Base-by-base conservation (phyloP, 495 filamentous ascomycete species). In the Penicillium bialowiezense region DNA sequence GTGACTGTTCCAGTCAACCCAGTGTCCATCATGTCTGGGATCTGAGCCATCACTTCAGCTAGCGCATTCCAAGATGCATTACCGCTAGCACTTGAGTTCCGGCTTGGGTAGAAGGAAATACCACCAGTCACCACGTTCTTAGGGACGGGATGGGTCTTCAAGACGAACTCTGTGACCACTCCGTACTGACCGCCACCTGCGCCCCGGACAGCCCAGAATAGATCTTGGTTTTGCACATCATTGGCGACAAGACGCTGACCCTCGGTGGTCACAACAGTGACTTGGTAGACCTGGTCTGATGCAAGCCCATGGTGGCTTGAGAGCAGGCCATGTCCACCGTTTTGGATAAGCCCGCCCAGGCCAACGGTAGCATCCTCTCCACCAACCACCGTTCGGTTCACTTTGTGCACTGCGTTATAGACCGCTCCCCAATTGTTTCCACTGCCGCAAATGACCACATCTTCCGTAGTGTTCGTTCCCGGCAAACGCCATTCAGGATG, bases 311-410 rank as follows among this genome's bases (percentile, higher is more conserved):
- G 32, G 13, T 43, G 32, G 7, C 43, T 51, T 3, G 51, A 58
- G 5, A 58, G 29, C 12, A 35, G 7, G 5, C 55, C 55, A 21
- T 83, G 79, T 13, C 81, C 81, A n/a, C 80, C 80, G 14, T 77
- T 78, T 44, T 80, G 76, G 14, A 77, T 65, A 35, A 76, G 72
- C 14, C 81, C 79, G n/a, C 79, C 80, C 0, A 65, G 51, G 5
- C 63, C 65, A 10, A 72, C 61, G 1, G 52, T 62, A 5, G 50
- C 29, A 19, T 64, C 63, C 29, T 60, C 50, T 5, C 65, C 64
- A 21, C 54, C 57, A 1, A 61, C 54, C 1, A 68, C 52, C 1
- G 57, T 46, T 31, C 64, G 19, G 13, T 51, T 52, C 1, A 57
- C 5, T 1, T 31, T n/a, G n/a, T 57, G 37, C 1, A 48, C 63